phyloP scores from a whole-genome alignment of 306 rosid genomes.

The Lathyrus sativus region DNA sequence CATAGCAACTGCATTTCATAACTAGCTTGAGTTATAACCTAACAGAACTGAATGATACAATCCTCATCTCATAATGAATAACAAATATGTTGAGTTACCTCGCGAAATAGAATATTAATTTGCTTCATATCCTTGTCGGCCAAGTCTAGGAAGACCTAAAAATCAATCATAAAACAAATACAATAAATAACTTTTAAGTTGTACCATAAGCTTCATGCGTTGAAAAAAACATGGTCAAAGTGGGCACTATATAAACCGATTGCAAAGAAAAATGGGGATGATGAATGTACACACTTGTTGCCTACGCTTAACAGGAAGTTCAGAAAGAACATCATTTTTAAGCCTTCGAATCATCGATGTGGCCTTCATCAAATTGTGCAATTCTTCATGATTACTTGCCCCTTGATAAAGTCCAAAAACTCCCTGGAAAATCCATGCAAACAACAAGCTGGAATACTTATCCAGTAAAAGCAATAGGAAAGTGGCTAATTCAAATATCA shows the following conservation, averaged over 20 bases:
- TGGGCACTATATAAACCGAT: conserved; percentile 12
- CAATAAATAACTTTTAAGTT: conserved; percentile 28
- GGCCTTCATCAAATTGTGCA: conserved; percentile 93
- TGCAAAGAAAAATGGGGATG: conserved; percentile 26
- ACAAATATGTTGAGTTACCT: conserved; percentile 56
- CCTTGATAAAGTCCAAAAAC: conserved; percentile 88
- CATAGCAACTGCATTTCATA: conserved; percentile 26
- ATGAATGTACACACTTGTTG: conserved; percentile 66
- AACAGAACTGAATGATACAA: conserved; percentile 28
- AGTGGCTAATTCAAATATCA: conserved; percentile 28
- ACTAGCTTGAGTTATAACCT: conserved; percentile 21
- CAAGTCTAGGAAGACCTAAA: conserved; percentile 84
- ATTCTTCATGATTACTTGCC: conserved; percentile 96
- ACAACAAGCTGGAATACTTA: conserved; percentile 15
- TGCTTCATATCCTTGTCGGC: conserved; percentile 89
- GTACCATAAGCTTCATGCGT: not conserved
- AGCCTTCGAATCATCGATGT: conserved; percentile 95
- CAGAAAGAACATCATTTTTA: conserved; percentile 85
- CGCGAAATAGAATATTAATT: conserved; percentile 75
- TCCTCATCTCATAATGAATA: conserved; percentile 21
- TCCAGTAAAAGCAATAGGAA: conserved; percentile 32
- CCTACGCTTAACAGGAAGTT: conserved; percentile 95
- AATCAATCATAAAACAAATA: conserved; percentile 33
- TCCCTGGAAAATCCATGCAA: conserved; percentile 57
- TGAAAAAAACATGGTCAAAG: conserved; percentile 23